phyloP scores from a whole-genome alignment of 208 protist species.

The Vickermania spadyakhi region DNA sequence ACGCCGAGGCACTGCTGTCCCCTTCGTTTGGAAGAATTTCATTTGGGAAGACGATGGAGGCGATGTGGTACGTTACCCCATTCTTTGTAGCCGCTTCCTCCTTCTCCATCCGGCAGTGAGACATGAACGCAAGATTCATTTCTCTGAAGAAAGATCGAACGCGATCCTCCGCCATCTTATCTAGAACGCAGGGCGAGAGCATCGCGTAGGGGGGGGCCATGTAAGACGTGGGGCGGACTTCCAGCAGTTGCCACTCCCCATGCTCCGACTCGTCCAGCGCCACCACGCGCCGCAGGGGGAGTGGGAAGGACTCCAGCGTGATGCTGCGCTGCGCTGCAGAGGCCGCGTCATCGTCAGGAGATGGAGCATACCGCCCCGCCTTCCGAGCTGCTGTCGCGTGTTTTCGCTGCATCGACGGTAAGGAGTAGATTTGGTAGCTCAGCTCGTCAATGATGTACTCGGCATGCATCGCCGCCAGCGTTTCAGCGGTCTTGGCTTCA shows the following conservation, averaged over 20 bases:
- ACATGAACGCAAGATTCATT: conserved; percentile 29
- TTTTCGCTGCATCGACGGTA: conserved; percentile 79
- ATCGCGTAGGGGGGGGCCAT: conserved; percentile 13
- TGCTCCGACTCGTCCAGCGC: conserved; percentile 66
- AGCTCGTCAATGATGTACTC: conserved; percentile 79
- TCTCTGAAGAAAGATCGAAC: conserved; percentile 38
- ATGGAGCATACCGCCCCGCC: conserved; percentile 60
- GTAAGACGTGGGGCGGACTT: conserved; percentile 9
- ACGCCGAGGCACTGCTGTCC: not conserved
- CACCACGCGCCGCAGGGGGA: conserved; percentile 47
- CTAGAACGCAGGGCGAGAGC: conserved; percentile 56
- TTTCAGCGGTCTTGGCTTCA: conserved; percentile 62
- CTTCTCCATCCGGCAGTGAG: conserved; percentile 18
- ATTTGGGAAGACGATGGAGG: conserved; percentile 17
- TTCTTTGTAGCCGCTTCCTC: conserved; percentile 14
- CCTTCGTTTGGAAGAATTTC: conserved; percentile 12
- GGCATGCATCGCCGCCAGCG: conserved; percentile 78
- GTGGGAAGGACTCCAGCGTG: conserved; percentile 22
- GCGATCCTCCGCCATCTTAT: conserved; percentile 28
- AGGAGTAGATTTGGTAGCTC: conserved; percentile 79
- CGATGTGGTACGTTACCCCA: conserved; percentile 12
- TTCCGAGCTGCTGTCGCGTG: conserved; percentile 65
- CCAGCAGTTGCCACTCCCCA: conserved; percentile 70
- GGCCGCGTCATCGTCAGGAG: conserved; percentile 37
- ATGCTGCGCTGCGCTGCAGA: conserved; percentile 1